These are phyloP conservation scores for Alternaria dauci DNA, from an alignment of 2,329 filamentous ascomycete genomes.

Conservation along the genomic window DNA sequence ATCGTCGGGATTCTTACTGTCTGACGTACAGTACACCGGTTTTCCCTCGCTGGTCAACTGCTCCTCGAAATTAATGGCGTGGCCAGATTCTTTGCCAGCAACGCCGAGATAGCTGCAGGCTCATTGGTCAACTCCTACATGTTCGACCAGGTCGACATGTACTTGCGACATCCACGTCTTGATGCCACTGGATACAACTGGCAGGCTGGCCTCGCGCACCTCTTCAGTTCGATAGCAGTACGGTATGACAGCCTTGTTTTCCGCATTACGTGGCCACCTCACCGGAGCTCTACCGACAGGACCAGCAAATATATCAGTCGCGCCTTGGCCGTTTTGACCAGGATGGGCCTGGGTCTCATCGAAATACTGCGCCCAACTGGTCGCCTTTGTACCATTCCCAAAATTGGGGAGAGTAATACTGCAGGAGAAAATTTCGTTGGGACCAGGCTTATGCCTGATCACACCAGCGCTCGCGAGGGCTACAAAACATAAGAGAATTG, in stretches of 20 bases:
- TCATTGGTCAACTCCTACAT: neutral
- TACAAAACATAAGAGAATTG: neutral
- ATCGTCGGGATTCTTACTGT: neutral
- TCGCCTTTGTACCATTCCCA: neutral
- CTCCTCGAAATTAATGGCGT: conserved; percentile 9
- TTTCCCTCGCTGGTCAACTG: neutral
- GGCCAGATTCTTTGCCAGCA: neutral
- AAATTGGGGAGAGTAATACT: neutral
- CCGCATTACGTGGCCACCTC: conserved; percentile 3
- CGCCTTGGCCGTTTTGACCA: neutral
- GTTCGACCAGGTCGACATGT: neutral
- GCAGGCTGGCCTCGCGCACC: neutral
- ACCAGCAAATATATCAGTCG: neutral
- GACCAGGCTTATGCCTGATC: neutral
- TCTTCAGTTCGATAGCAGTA: conserved; percentile 3
- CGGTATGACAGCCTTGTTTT: neutral
- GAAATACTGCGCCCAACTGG: conserved; percentile 4
- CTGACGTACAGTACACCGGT: neutral
- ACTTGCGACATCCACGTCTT: conserved; percentile 6
- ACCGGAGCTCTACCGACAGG: neutral
- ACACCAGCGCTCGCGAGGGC: neutral
- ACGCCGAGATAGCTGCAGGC: neutral
- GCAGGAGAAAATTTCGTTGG: neutral
- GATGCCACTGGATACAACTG: conserved; percentile 2
- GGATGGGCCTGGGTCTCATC: neutral